A percentile compares a stretch with the other conserved stretches of the same genome.
phyloP scores from a whole-genome alignment of 2,329 filamentous ascomycete species.

The Colletotrichum melonis region DNA sequence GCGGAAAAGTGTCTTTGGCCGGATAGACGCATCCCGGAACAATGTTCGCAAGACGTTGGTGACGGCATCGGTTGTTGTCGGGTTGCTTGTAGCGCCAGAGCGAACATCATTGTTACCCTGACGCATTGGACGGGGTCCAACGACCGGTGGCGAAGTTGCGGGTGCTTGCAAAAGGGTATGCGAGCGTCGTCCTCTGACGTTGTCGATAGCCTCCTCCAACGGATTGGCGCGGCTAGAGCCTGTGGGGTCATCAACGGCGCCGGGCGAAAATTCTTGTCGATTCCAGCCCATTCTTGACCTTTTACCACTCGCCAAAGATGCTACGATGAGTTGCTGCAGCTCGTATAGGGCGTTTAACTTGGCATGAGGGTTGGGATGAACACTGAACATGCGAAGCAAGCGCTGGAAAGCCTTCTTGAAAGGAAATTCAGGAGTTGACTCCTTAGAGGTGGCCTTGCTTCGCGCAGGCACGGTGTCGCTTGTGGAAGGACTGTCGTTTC shows the following conservation, averaged over 20 bases:
- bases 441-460: slow-evolving; percentile 44
- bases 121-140: slow-evolving; percentile 46
- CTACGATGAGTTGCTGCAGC: slow-evolving; percentile 83
- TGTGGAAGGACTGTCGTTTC: slow-evolving; percentile 54
- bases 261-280: slow-evolving; percentile 48
- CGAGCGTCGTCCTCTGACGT: slow-evolving; percentile 74
- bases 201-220: slow-evolving; percentile 76
- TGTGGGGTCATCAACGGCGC: slow-evolving; percentile 46
- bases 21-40: slow-evolving; percentile 74
- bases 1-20: slow-evolving; percentile 84
- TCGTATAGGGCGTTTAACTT: slow-evolving; percentile 89
- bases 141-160: slow-evolving; percentile 45
- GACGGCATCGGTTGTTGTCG: slow-evolving; percentile 71
- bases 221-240: slow-evolving; percentile 53
- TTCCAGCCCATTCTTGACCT: slow-evolving; percentile 46
- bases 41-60: slow-evolving; percentile 74
- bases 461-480: slow-evolving; percentile 52
- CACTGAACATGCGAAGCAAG: slow-evolving; percentile 86
- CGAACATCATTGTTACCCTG: slow-evolving; percentile 60
- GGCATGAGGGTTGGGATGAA: slow-evolving; percentile 86
- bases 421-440: slow-evolving; percentile 71
- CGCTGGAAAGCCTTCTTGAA: slow-evolving; percentile 84
- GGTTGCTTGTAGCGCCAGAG: slow-evolving; percentile 60
- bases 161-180: slow-evolving; percentile 59
- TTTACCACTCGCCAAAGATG: slow-evolving; percentile 61